A percentile compares a stretch with the other conserved stretches of the same genome.
These are phyloP conservation scores for Candida frijolesensis DNA, from an alignment of 1,139 yeast genomes.

Conservation along the genomic window DNA sequence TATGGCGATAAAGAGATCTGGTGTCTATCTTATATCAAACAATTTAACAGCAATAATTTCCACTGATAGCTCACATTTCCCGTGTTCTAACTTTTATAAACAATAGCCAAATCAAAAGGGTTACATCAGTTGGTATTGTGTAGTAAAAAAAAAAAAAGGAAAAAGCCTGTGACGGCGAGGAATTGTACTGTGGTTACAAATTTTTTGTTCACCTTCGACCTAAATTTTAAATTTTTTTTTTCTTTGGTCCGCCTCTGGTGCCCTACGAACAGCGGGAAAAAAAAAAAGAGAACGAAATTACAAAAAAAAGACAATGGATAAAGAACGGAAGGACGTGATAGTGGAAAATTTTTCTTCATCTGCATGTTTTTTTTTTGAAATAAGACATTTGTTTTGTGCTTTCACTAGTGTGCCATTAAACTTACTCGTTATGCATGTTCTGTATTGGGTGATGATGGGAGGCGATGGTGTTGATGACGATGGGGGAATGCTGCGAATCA, in stretches of 20 bases:
- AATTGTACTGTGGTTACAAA: neutral
- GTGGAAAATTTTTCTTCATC: slow-evolving; percentile 1
- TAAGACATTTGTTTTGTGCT: neutral
- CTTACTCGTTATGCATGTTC: neutral
- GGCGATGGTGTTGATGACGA: neutral
- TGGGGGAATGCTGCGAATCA: neutral
- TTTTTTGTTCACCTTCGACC: neutral
- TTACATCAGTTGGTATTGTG: neutral
- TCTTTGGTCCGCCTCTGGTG: neutral
- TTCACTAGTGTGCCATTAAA: neutral
- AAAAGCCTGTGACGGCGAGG: neutral
- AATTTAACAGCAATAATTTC: neutral
- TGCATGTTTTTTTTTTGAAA: neutral
- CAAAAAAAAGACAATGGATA: neutral
- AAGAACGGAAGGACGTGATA: neutral
- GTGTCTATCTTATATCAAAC: neutral
- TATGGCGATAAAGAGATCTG: neutral
- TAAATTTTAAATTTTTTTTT: neutral
- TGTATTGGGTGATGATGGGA: neutral
- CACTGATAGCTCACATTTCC: neutral
- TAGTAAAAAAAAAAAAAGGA: no score
- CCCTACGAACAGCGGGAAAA: neutral
- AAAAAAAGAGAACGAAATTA: neutral
- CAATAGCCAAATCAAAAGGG: neutral
- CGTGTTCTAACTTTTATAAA: neutral